Evolutionary conservation across 2,329 filamentous ascomycete genomes (phyloP).

Genomic region (Fusarium subtropicale): DNA sequence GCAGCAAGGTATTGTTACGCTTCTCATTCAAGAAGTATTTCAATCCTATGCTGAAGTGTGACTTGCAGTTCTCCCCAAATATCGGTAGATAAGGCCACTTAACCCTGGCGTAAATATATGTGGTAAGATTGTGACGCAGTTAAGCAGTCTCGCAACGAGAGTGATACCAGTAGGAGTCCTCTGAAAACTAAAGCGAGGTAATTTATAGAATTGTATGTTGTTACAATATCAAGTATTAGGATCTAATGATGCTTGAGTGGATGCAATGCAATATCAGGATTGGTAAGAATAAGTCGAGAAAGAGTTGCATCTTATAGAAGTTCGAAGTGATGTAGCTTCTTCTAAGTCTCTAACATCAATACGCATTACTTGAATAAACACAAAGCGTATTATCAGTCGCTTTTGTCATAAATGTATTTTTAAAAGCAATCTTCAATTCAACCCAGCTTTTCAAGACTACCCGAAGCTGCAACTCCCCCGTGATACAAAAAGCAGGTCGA

Average conservation of each 20-base stretch:
- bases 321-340: not conserved
- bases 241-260: not conserved
- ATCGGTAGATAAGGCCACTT: not conserved
- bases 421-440: not conserved
- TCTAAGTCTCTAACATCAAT: not conserved
- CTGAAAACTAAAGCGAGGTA: not conserved
- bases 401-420: not conserved
- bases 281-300: not conserved
- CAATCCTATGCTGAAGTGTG: accelerated
- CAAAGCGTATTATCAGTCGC: not conserved
- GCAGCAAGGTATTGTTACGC: not conserved
- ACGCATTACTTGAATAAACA: not conserved
- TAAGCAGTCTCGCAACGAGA: constrained; percentile 56
- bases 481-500: not conserved
- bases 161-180: constrained; percentile 45
- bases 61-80: not conserved
- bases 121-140: constrained; percentile 52
- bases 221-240: not conserved
- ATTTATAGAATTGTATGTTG: constrained; percentile 36
- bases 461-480: not conserved
- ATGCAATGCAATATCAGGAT: too few relatives aligned
- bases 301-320: not conserved
- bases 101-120: not conserved
- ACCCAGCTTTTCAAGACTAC: not conserved
- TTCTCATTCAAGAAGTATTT: not conserved